Percentiles rank a stretch among this genome's conserved stretches.
These are phyloP conservation scores for Trichoderma sp. DNA, from an alignment of 2,329 filamentous ascomycete species.

Conservation along the genomic window DNA sequence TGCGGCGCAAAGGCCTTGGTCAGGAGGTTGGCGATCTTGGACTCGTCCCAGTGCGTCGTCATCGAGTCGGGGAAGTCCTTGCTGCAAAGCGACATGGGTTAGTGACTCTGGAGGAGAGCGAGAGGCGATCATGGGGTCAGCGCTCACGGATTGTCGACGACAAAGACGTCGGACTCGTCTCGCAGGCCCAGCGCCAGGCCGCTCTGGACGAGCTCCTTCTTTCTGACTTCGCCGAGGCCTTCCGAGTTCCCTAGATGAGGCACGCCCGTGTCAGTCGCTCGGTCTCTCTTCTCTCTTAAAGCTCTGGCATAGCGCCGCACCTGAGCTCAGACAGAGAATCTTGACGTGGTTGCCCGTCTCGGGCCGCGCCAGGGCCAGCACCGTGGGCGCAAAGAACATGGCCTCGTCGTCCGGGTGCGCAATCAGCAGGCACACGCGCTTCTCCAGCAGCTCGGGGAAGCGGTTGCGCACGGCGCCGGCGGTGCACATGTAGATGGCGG, in stretches of 20 bases:
- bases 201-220: slow-evolving; percentile 80
- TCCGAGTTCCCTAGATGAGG: slow-evolving; percentile 68
- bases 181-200: slow-evolving; percentile 75
- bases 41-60: slow-evolving; percentile 73
- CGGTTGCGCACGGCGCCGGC: slow-evolving; percentile 50
- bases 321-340: slow-evolving; percentile 89
- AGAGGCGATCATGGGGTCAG: no score
- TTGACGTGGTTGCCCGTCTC: slow-evolving; percentile 86
- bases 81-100: slow-evolving; percentile 26
- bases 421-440: slow-evolving; percentile 88
- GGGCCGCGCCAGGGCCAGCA: slow-evolving; percentile 80
- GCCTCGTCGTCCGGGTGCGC: slow-evolving; percentile 98
- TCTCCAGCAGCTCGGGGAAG: slow-evolving; percentile 72
- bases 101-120: no score
- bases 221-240: slow-evolving; percentile 79
- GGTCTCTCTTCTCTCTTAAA: background rate
- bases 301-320: slow-evolving; percentile 45
- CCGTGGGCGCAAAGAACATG: slow-evolving; percentile 96
- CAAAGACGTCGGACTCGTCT: slow-evolving; percentile 75
- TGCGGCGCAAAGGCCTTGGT: slow-evolving; percentile 73
- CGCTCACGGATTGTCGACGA: slow-evolving; percentile 76
- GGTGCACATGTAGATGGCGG: slow-evolving; percentile 57
- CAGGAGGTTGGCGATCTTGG: slow-evolving; percentile 70
- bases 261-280: background rate
- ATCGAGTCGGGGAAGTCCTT: slow-evolving; percentile 86